Evolutionary conservation across 345 rosid genomes (phyloP).

Genomic region (Salix purpurea): DNA sequence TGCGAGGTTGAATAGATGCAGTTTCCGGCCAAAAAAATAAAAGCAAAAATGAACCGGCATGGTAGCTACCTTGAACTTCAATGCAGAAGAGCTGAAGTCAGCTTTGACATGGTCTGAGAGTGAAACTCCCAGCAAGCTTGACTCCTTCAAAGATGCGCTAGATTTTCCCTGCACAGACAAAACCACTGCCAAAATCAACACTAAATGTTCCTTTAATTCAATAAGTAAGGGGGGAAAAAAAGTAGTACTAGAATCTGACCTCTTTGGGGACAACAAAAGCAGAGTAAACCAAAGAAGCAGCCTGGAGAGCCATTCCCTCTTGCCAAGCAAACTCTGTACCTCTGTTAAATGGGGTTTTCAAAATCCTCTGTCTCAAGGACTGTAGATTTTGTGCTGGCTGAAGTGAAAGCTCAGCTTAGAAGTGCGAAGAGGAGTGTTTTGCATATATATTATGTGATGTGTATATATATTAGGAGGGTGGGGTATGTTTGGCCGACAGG

Average conservation of each 20-base stretch:
- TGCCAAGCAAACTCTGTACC: neutral
- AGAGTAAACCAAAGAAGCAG: conserved; percentile 72
- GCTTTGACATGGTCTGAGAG: conserved; percentile 51
- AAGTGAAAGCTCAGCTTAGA: neutral
- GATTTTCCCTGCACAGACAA: conserved; percentile 48
- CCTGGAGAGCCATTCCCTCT: conserved; percentile 59
- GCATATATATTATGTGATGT: conserved; percentile 22
- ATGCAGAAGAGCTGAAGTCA: conserved; percentile 47
- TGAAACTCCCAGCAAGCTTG: conserved; percentile 70
- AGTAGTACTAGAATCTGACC: conserved; percentile 35
- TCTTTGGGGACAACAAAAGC: conserved; percentile 54
- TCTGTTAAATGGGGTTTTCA: conserved; percentile 1
- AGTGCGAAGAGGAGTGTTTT: neutral
- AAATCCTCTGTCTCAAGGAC: neutral
- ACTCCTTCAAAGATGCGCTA: conserved; percentile 59
- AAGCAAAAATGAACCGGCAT: neutral
- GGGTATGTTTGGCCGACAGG: conserved; percentile 29
- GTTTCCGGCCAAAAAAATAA: neutral
- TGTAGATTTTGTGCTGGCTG: neutral
- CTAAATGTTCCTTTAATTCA: neutral
- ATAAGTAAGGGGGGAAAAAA: neutral
- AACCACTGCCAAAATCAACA: conserved; percentile 1
- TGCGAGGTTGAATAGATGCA: neutral
- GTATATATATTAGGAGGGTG: conserved; percentile 16
- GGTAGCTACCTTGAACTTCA: conserved; percentile 55